phyloP scores from a whole-genome alignment of 352 stramenopile genomes.

The Phytophthora litchii region DNA sequence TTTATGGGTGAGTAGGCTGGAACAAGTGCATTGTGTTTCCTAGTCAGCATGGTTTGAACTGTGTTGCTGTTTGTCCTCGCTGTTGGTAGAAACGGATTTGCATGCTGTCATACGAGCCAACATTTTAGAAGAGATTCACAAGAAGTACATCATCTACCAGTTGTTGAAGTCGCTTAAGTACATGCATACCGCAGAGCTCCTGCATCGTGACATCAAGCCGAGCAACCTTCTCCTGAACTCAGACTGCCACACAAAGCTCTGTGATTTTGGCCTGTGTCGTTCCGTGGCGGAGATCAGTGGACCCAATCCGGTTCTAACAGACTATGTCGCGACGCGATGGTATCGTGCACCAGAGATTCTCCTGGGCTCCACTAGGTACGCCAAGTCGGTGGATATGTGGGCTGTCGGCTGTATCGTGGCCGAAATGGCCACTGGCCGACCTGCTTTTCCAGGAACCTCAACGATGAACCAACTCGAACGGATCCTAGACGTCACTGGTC shows the following conservation, averaged over 20 bases:
- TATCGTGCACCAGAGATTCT: slow-evolving; percentile 96
- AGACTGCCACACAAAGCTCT: slow-evolving; percentile 95
- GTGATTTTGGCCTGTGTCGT: slow-evolving; percentile 96
- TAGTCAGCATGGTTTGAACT: neutral
- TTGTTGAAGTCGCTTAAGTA: slow-evolving; percentile 96
- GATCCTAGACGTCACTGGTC: slow-evolving; percentile 94
- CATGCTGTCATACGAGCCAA: slow-evolving; percentile 95
- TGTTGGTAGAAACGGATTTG: slow-evolving; percentile 91
- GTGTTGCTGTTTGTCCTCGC: neutral
- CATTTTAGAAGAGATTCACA: slow-evolving; percentile 96
- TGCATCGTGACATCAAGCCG: slow-evolving; percentile 97
- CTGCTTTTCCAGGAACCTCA: slow-evolving; percentile 94
- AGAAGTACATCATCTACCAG: slow-evolving; percentile 98
- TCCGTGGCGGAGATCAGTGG: slow-evolving; percentile 88
- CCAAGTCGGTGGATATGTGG: slow-evolving; percentile 95
- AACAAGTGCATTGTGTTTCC: slow-evolving; percentile 1
- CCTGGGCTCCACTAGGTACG: slow-evolving; percentile 93
- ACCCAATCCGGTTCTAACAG: slow-evolving; percentile 89
- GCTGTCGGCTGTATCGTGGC: slow-evolving; percentile 93
- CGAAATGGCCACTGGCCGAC: slow-evolving; percentile 93
- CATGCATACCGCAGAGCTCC: slow-evolving; percentile 94
- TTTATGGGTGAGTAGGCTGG: slow-evolving; percentile 89
- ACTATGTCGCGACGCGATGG: slow-evolving; percentile 97
- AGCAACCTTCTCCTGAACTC: slow-evolving; percentile 96
- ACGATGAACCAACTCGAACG: slow-evolving; percentile 98